Evolutionary conservation across 176 grass and related monocot genomes (phyloP).

Genomic region (Musa schizocarpa): DNA sequence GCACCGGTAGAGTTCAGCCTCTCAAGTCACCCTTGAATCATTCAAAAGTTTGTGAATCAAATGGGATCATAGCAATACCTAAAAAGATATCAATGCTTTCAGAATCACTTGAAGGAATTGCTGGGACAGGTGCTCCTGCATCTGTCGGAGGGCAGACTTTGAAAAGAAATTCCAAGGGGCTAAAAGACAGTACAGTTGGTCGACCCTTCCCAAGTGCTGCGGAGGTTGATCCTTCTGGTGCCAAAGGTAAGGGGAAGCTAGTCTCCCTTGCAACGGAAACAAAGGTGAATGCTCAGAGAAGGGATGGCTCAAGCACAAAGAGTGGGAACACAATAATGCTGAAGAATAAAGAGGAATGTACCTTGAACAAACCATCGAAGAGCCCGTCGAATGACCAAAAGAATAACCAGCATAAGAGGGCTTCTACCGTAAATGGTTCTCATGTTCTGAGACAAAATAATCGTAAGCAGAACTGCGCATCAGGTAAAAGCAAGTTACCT

Average conservation of each 20-base stretch:
- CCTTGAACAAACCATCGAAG: slow-evolving; percentile 20
- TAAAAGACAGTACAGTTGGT: slow-evolving; percentile 11
- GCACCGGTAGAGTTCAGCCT: slow-evolving; percentile 23
- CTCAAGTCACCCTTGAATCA: slow-evolving; percentile 19
- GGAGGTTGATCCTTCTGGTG: slow-evolving; percentile 33
- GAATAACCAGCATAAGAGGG: slow-evolving; percentile 29
- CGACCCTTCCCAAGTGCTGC: slow-evolving; percentile 14
- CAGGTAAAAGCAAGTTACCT: slow-evolving; percentile 34
- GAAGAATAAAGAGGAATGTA: slow-evolving; percentile 19
- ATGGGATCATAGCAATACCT: slow-evolving; percentile 27
- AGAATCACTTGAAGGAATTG: slow-evolving; percentile 23
- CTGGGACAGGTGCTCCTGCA: slow-evolving; percentile 6
- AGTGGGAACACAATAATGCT: slow-evolving; percentile 21
- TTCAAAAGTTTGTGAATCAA: slow-evolving; percentile 35
- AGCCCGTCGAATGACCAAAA: slow-evolving; percentile 23
- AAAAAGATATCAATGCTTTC: slow-evolving; percentile 37
- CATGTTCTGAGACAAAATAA: slow-evolving; percentile 49
- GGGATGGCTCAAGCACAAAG: slow-evolving; percentile 30
- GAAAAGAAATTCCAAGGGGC: slow-evolving; percentile 26
- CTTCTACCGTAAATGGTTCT: neutral
- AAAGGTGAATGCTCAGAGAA: slow-evolving; percentile 35
- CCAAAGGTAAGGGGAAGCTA: slow-evolving; percentile 27
- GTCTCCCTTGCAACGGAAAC: slow-evolving; percentile 21
- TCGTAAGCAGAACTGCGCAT: slow-evolving; percentile 45
- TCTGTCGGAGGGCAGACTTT: slow-evolving; percentile 24